phyloP scores from a whole-genome alignment of 2,329 filamentous ascomycete genomes.

The Allantophomopsis lycopodina region DNA sequence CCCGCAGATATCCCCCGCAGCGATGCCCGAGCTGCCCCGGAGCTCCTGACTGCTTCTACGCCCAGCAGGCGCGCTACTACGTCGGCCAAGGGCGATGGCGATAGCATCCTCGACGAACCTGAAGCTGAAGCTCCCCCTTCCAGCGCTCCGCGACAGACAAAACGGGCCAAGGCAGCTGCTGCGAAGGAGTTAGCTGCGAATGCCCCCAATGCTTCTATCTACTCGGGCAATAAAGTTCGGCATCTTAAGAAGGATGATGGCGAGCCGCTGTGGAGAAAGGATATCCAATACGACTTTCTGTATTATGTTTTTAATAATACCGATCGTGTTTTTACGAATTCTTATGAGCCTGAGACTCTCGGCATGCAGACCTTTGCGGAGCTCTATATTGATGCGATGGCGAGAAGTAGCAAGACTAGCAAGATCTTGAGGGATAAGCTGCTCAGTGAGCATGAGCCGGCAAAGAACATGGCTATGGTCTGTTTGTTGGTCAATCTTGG shows the following conservation, averaged over 20 bases:
- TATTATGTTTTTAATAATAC: conserved; percentile 68
- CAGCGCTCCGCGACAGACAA: conserved; percentile 6
- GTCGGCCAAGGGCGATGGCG: conserved; percentile 3
- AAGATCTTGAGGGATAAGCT: conserved; percentile 97
- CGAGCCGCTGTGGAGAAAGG: conserved; percentile 72
- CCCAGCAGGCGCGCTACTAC: conserved; percentile 10
- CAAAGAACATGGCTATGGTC: conserved; percentile 98
- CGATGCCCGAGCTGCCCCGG: conserved; percentile 6
- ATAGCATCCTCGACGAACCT: conserved; percentile 19
- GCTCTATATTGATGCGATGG: conserved; percentile 97
- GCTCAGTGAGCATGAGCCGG: conserved; percentile 78
- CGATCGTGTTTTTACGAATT: conserved; percentile 71
- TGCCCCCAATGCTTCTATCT: conserved; percentile 11
- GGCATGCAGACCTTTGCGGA: conserved; percentile 77
- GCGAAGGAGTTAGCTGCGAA: conserved; percentile 4
- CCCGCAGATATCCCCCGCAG: conserved; percentile 12
- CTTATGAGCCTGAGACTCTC: conserved; percentile 51
- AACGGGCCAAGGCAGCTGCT: conserved; percentile 10
- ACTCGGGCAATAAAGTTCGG: conserved; percentile 47
- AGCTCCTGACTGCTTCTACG: not conserved
- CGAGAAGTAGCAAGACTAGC: conserved; percentile 95
- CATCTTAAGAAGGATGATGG: conserved; percentile 84
- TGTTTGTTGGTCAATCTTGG: conserved; percentile 95
- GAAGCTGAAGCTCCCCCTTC: conserved; percentile 6
- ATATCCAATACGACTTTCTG: conserved; percentile 83